phyloP scores from a whole-genome alignment of 2,329 filamentous ascomycete genomes.

The Exserohilum rostratum region DNA sequence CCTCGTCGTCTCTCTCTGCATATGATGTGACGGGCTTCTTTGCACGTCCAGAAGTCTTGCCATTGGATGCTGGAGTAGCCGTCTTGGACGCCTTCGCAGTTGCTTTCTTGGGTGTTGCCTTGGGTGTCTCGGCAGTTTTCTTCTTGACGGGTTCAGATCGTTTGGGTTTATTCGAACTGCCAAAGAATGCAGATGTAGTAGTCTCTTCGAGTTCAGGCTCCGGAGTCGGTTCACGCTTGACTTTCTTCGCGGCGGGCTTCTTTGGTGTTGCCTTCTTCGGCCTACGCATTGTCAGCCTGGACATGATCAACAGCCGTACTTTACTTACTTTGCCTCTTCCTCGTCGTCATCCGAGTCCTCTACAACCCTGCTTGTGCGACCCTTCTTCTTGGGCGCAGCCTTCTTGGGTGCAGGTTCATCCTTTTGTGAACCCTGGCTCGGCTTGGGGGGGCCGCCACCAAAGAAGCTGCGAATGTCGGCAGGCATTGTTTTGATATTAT shows the following conservation, averaged over 20 bases:
- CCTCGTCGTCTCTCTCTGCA: slow-evolving; percentile 67
- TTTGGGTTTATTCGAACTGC: slow-evolving; percentile 62
- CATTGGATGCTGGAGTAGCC: slow-evolving; percentile 44
- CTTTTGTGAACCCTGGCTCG: slow-evolving; percentile 46
- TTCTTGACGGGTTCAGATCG: slow-evolving; percentile 54
- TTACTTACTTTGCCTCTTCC: slow-evolving; percentile 42
- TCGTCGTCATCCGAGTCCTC: slow-evolving; percentile 72
- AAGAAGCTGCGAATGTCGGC: slow-evolving; percentile 91
- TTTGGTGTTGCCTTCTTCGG: slow-evolving; percentile 57
- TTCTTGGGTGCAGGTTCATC: slow-evolving; percentile 46
- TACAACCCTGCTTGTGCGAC: slow-evolving; percentile 54
- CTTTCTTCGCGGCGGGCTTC: slow-evolving; percentile 65
- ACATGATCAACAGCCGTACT: background rate
- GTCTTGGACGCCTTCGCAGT: slow-evolving; percentile 42
- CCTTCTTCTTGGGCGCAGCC: slow-evolving; percentile 51
- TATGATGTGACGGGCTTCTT: slow-evolving; percentile 53
- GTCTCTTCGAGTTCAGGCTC: slow-evolving; percentile 62
- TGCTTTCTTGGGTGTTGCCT: slow-evolving; percentile 47
- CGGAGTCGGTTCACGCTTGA: slow-evolving; percentile 55
- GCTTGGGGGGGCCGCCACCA: slow-evolving; percentile 72
- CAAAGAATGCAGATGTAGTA: slow-evolving; percentile 69
- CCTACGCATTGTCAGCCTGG: slow-evolving; percentile 37
- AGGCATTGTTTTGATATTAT: slow-evolving; percentile 64
- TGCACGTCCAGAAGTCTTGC: slow-evolving; percentile 45
- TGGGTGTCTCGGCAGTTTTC: slow-evolving; percentile 33